Evolutionary conservation across 768 basidiomycete species (phyloP).

Genomic region (Postia placenta): DNA sequence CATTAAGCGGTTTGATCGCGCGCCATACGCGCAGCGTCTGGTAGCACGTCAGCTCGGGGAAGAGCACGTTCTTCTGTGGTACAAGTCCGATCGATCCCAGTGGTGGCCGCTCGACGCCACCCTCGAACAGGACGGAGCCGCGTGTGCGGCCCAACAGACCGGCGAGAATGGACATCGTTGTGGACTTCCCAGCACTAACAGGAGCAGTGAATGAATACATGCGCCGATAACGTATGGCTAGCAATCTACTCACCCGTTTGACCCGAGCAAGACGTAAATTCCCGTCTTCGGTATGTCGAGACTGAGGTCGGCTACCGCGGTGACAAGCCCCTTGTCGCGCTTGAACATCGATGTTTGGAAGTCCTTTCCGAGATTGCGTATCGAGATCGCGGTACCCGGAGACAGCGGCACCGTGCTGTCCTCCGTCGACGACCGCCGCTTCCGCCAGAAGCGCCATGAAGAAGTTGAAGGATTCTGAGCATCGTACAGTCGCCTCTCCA

Average conservation of each 20-base stretch:
- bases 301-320: constrained; percentile 60
- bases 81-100: constrained; percentile 71
- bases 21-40: constrained; percentile 71
- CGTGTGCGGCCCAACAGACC: constrained; percentile 52
- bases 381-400: constrained; percentile 50
- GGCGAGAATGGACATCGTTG: constrained; percentile 59
- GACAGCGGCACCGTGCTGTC: constrained; percentile 23
- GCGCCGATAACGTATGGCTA: background rate
- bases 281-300: constrained; percentile 65
- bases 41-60: constrained; percentile 67
- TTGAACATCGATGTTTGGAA: constrained; percentile 46
- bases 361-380: constrained; percentile 53
- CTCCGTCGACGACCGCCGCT: constrained; percentile 7
- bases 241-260: constrained; percentile 45
- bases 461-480: constrained; percentile 32
- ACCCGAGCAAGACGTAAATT: constrained; percentile 73
- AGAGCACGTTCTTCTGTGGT: constrained; percentile 79
- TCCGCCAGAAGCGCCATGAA: constrained; percentile 17
- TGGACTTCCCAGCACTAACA: constrained; percentile 71
- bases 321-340: constrained; percentile 41
- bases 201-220: background rate
- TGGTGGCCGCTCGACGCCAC: constrained; percentile 45
- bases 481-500: constrained; percentile 61
- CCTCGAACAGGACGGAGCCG: constrained; percentile 52
- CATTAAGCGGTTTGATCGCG: constrained; percentile 52